A percentile compares a stretch with the other conserved stretches of the same genome.
phyloP scores from a whole-genome alignment of 148 eudicot genomes.

The Cornus controversa region DNA sequence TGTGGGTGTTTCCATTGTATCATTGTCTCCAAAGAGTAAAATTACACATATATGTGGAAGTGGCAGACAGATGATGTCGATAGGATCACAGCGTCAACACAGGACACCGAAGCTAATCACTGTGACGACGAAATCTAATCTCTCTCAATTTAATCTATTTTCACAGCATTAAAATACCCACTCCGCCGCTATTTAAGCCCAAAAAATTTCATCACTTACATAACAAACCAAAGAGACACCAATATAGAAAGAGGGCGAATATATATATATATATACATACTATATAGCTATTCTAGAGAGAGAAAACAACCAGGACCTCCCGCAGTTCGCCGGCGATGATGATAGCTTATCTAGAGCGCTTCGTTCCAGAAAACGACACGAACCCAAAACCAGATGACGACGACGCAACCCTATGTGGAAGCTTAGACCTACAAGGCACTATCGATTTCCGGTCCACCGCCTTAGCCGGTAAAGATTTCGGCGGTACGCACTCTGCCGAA shows the following conservation, averaged over 20 bases:
- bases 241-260: no score
- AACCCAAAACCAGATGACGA: constrained; percentile 23
- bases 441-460: constrained; percentile 33
- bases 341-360: constrained; percentile 50
- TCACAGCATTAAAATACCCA: no score
- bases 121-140: not conserved
- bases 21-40: no score
- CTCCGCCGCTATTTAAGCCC: constrained; percentile 24
- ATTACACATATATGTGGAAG: constrained; percentile 7
- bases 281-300: constrained; percentile 2
- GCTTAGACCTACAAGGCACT: constrained; percentile 33
- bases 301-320: no score
- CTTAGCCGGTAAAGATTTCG: constrained; percentile 63
- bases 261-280: not conserved
- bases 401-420: constrained; percentile 7
- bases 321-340: constrained; percentile 14
- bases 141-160: no score
- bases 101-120: not conserved
- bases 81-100: constrained; percentile 17
- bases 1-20: not conserved
- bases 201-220: not conserved
- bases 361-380: constrained; percentile 40
- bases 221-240: no score
- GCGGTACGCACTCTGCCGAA: constrained; percentile 44
- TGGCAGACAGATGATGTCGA: constrained; percentile 38